Evolutionary conservation across 768 basidiomycete genomes (phyloP), one percentile per base, ranked within the genome.

Genomic region (Imleria badia): DNA sequence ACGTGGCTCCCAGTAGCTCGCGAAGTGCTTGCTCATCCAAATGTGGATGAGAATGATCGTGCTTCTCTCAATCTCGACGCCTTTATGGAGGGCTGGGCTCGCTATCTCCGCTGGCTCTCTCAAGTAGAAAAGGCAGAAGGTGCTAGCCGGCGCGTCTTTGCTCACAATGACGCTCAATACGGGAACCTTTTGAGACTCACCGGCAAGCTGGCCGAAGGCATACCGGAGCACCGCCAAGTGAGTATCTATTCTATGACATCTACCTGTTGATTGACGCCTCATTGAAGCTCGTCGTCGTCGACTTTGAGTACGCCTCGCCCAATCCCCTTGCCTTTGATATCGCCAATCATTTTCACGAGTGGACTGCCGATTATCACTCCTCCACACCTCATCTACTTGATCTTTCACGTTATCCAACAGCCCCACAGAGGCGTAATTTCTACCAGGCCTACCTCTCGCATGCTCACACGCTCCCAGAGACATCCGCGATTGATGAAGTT

Each of bases 271-370:
- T 58, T 66, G 46, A 72, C 54, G 14, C 48, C n/a, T 44, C 45
- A n/a, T 40, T 20, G 38, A 58, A 95, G 90, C 85, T 96, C 58
- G 90, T 96, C 67, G 91, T 96, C 34, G 94, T 97, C 59, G 97
- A 99, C 73, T 98, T 98, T 68, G 97, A 99, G 74, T 99, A 99
- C 67, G 93, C 96, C 14, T 81, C 87, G 0, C 88, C 91, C 6
- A 98, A 98, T 66, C 88, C 95, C 23, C 85, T 94, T 4, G 91
- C 92, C 5, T 97, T 86, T 72, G 97, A 99, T 68, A 94, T 99
- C 61, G 96, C 90, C 52, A 96, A 96, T 71, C 94, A 96, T 71
- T 97, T 95, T 74, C 88, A 91, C 66, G 97, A 98, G 73, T 98
- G 97, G 96, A 91, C 91, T 19, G 87, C 92, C 15, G 81, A 97